Evolutionary conservation across 2,329 filamentous ascomycete species (phyloP).

Genomic region (Scortechinia acanthostroma): DNA sequence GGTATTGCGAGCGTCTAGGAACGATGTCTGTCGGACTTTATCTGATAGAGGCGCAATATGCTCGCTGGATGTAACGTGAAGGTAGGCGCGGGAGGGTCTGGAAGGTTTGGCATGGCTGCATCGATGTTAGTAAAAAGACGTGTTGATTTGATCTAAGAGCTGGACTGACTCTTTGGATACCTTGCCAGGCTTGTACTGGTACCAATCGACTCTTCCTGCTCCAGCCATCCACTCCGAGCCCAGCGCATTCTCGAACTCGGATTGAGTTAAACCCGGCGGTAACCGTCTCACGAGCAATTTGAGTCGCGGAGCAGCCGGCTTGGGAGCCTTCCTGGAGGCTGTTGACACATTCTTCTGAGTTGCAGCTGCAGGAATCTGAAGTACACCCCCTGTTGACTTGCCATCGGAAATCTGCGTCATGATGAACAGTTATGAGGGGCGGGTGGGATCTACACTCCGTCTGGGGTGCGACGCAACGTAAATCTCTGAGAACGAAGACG

Average conservation of each 20-base stretch:
- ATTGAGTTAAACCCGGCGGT: constrained; percentile 74
- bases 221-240: constrained; percentile 77
- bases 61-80: constrained; percentile 71
- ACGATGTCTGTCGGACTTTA: constrained; percentile 58
- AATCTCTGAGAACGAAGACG: too few relatives aligned
- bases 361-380: constrained; percentile 37
- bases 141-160: constrained; percentile 5
- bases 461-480: too few relatives aligned
- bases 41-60: constrained; percentile 64
- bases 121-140: neutral
- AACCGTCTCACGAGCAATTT: constrained; percentile 82
- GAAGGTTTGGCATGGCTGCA: constrained; percentile 77
- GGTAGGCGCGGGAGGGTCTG: constrained; percentile 70
- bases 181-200: constrained; percentile 67
- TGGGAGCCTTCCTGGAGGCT: constrained; percentile 33
- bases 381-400: constrained; percentile 5
- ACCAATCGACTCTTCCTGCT: constrained; percentile 80
- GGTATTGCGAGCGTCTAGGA: constrained; percentile 77
- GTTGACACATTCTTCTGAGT: constrained; percentile 30
- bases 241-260: constrained; percentile 67
- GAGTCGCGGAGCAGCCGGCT: constrained; percentile 52
- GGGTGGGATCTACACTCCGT: too few relatives aligned
- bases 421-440: neutral
- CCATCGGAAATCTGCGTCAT: neutral
- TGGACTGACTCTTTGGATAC: constrained; percentile 71